These are phyloP conservation scores for Medicago lupulina DNA, from an alignment of 306 rosid species.

Conservation along the genomic window DNA sequence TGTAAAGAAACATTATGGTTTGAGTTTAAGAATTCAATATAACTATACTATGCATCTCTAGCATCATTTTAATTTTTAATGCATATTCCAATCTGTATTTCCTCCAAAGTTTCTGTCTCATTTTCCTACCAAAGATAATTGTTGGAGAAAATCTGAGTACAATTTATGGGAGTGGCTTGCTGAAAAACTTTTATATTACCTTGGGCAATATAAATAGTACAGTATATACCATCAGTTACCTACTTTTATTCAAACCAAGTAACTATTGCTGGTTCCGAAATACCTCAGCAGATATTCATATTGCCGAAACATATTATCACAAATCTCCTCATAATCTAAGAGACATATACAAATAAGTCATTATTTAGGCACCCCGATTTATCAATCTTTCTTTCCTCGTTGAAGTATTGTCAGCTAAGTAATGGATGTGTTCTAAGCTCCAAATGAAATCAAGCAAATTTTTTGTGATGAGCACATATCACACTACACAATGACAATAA, in stretches of 20 bases:
- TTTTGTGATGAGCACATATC: conserved; percentile 19
- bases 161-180: background rate
- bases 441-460: conserved; percentile 17
- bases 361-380: conserved; percentile 14
- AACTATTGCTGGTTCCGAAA: background rate
- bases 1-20: conserved; percentile 15
- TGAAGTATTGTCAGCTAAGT: conserved; percentile 24
- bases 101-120: background rate
- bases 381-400: background rate
- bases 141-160: background rate
- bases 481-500: background rate
- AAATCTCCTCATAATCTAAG: no score
- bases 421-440: conserved; percentile 32
- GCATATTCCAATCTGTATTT: background rate
- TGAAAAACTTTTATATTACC: background rate
- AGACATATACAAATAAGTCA: background rate
- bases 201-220: background rate
- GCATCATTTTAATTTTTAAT: conserved; percentile 9
- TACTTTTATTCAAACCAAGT: background rate
- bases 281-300: background rate
- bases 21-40: conserved; percentile 3
- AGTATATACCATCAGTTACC: background rate
- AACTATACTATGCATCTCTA: conserved; percentile 13
- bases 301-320: background rate
- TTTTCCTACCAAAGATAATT: conserved; percentile 6